Conservation (phyloP, 352 stramenopile species). For the Pythium oligandrum region DNA sequence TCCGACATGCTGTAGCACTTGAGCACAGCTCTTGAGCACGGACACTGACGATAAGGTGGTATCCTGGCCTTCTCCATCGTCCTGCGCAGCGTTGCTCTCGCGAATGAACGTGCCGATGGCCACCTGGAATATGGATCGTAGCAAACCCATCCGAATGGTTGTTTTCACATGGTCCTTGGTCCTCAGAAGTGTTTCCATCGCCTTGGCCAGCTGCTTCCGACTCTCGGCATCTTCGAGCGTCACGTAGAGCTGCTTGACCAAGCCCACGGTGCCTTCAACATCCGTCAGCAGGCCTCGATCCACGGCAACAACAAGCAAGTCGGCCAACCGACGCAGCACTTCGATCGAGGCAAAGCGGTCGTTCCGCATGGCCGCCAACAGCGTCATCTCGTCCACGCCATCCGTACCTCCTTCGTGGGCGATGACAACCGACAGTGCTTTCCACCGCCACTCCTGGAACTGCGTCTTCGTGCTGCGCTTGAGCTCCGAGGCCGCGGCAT, state of each 20-base stretch:
- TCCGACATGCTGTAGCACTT: constrained; percentile 21
- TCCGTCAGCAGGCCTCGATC: constrained; percentile 12
- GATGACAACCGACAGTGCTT: constrained; percentile 7
- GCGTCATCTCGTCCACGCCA: neutral
- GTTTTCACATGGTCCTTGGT: constrained; percentile 51
- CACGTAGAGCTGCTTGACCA: constrained; percentile 77
- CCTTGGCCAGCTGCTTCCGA: constrained; percentile 28
- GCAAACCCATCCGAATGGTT: constrained; percentile 26
- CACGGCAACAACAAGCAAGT: constrained; percentile 1
- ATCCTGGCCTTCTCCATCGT: too few species aligned
- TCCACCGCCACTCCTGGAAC: constrained; percentile 13
- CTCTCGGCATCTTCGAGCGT: constrained; percentile 26
- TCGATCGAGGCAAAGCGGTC: constrained; percentile 21
- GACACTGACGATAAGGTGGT: neutral
- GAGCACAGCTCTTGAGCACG: constrained; percentile 1
- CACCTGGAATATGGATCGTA: constrained; percentile 45
- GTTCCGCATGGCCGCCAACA: constrained; percentile 7
- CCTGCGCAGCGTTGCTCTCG: neutral
- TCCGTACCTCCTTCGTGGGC: neutral
- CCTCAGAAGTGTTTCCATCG: constrained; percentile 22
- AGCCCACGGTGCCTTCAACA: constrained; percentile 20
- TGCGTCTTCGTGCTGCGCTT: constrained; percentile 11
- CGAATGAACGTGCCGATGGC: constrained; percentile 19
- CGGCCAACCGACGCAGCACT: constrained; percentile 13
- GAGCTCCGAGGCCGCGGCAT: constrained; percentile 1